phyloP scores from a whole-genome alignment of 345 rosid genomes.

The Hibiscus trionum region DNA sequence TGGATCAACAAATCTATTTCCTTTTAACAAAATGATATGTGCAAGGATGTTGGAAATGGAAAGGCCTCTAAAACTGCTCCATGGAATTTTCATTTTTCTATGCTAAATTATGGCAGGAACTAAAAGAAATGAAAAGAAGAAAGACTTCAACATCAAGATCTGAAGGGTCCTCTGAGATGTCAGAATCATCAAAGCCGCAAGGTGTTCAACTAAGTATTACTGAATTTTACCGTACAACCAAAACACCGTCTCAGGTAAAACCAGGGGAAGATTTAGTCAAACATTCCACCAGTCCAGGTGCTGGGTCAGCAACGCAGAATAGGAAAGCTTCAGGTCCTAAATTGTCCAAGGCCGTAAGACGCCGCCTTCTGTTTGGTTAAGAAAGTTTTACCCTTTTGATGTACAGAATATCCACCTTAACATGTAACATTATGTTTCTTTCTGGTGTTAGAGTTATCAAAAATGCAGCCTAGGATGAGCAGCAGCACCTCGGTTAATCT shows the following conservation, averaged over 20 bases:
- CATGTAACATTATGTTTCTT: slow-evolving; percentile 11
- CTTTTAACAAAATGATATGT: neutral
- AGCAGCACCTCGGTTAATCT: neutral
- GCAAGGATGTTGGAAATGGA: slow-evolving; percentile 10
- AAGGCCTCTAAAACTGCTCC: slow-evolving; percentile 2
- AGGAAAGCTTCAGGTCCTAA: slow-evolving; percentile 37
- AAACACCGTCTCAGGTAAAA: slow-evolving; percentile 27
- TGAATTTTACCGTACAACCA: slow-evolving; percentile 66
- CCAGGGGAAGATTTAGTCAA: slow-evolving; percentile 25
- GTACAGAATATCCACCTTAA: slow-evolving; percentile 5
- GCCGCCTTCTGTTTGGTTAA: slow-evolving; percentile 53
- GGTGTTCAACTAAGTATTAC: slow-evolving; percentile 60
- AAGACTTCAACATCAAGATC: slow-evolving; percentile 20
- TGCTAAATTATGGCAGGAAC: slow-evolving; percentile 33
- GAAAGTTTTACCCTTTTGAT: neutral
- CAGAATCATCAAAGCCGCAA: slow-evolving; percentile 32
- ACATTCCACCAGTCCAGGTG: slow-evolving; percentile 15
- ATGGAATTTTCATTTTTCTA: slow-evolving; percentile 13
- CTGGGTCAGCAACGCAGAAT: slow-evolving; percentile 28
- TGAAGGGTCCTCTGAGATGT: slow-evolving; percentile 27
- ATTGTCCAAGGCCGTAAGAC: slow-evolving; percentile 66
- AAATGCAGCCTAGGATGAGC: neutral
- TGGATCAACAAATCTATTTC: neutral
- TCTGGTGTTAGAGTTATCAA: neutral
- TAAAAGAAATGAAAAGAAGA: slow-evolving; percentile 38